Conservation (phyloP, 306 rosid genomes). For the Ormosia semicastrata region DNA sequence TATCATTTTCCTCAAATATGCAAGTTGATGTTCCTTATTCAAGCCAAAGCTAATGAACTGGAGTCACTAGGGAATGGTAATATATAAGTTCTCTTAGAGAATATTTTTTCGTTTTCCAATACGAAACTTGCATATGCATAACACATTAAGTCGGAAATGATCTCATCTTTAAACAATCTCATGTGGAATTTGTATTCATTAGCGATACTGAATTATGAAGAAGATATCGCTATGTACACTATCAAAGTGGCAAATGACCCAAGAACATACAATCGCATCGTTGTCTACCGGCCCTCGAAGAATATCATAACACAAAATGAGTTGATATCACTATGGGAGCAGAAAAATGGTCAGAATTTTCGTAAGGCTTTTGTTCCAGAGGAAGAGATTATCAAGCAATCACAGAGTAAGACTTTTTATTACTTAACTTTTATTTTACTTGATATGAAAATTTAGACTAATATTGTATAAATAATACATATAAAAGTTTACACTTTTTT, state of each 20-base stretch:
- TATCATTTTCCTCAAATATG: too few relatives aligned
- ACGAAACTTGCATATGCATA: neutral
- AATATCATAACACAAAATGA: conserved; percentile 45
- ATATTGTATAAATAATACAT: too few relatives aligned
- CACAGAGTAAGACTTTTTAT: conserved; percentile 25
- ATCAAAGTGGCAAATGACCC: conserved; percentile 51
- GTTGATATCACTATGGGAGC: conserved; percentile 46
- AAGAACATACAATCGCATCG: conserved; percentile 35
- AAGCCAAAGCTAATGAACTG: too few relatives aligned
- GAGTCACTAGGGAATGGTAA: too few relatives aligned
- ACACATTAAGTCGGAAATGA: too few relatives aligned
- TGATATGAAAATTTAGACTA: neutral
- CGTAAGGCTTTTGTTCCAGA: neutral
- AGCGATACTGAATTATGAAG: conserved; percentile 51
- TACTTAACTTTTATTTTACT: neutral
- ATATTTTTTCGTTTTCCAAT: too few relatives aligned
- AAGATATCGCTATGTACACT: conserved; percentile 42
- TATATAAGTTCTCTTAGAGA: too few relatives aligned
- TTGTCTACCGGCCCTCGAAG: conserved; percentile 26
- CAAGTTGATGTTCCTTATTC: too few relatives aligned
- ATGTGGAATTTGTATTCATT: neutral
- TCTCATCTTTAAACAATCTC: neutral
- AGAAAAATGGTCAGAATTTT: conserved; percentile 25
- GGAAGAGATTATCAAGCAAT: conserved; percentile 32
- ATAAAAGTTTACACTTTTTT: too few relatives aligned